Evolutionary conservation across 768 basidiomycete genomes (phyloP), one percentile per base, ranked within the genome.

Genomic region (Rhodotorula kratochvilovae): DNA sequence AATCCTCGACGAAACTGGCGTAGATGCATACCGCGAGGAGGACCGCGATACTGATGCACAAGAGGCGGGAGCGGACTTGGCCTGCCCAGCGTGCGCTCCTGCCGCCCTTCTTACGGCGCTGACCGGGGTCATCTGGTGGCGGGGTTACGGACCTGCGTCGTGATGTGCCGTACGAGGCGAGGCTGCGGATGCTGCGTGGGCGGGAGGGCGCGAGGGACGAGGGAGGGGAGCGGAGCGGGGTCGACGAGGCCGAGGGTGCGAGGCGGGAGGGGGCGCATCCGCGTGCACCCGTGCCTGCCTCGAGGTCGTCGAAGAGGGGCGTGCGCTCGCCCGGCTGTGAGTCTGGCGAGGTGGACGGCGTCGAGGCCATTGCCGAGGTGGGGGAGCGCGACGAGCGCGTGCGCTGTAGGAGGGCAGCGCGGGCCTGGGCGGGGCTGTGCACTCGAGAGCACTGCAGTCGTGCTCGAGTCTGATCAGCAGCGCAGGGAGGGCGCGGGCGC

Each of bases 1-100:
- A 81, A 65, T 77, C 74, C 27, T 74, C 66, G 33, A 74, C 63
- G 51, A 77, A 72, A 60, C 67, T 69, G 16, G 70, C 74, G 35
- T 72, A 75, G 51, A 75, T 59, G 68, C 70, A 75, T 0, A 75
- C 36, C 46, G 51, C 57, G 61, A 72, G 61, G 31, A 75, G 65
- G n/a, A 70, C 13, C 13, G 46, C 61, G 29, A 75, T 39, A n/a
- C 36, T 29, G 46, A 61, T 19, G 51, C 50, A 60, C 11, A 72
- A 58, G 29, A 72, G 61, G 46, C 50, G 65, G 21, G 56, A 39
- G 13, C 65, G 65, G 36, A 66, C 39, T 5, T 23, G 0, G 42
- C 19, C 54, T 10, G 50, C 5, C 36, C 46, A 51, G 50, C 48
- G 23, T 29, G 51, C 51, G 51, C n/a, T 13, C n/a, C 12, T 11